phyloP scores from a whole-genome alignment of 2,329 filamentous ascomycete genomes.

The Claviceps citrina region DNA sequence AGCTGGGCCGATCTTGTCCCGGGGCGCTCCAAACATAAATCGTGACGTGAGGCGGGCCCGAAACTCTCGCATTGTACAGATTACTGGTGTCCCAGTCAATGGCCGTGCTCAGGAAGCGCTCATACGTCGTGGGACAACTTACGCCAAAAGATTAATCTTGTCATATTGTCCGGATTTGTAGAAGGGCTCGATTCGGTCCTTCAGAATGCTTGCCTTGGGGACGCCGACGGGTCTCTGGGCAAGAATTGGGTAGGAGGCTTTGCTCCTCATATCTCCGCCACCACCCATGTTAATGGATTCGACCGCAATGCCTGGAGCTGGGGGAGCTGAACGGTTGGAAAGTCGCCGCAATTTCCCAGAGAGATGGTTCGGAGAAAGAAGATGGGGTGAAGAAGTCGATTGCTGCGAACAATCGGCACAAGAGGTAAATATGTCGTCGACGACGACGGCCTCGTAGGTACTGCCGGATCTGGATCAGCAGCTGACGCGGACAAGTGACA shows the following conservation, averaged over 20 bases:
- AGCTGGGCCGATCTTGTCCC: conserved; percentile 62
- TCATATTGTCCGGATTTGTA: conserved; percentile 66
- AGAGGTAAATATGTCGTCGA: conserved; percentile 13
- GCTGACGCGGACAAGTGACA: conserved; percentile 8
- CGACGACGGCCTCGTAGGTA: conserved; percentile 10
- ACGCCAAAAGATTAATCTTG: conserved; percentile 58
- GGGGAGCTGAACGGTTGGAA: conserved; percentile 23
- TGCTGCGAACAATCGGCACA: conserved; percentile 14
- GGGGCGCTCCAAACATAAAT: conserved; percentile 79
- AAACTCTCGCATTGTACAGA: conserved; percentile 26
- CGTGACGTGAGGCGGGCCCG: conserved; percentile 62
- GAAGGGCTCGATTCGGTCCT: conserved; percentile 68
- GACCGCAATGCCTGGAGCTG: conserved; percentile 16
- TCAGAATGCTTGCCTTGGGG: conserved; percentile 73
- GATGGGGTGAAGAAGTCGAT: conserved; percentile 9
- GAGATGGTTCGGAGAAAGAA: conserved; percentile 6
- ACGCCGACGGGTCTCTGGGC: conserved; percentile 49
- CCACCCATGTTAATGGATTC: conserved; percentile 34
- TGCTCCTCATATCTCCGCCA: conserved; percentile 27
- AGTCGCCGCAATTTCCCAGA: conserved; percentile 16
- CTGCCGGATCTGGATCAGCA: conserved; percentile 12
- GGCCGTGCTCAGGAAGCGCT: background rate
- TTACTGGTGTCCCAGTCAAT: conserved; percentile 13
- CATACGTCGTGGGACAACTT: conserved; percentile 18
- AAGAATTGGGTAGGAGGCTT: conserved; percentile 36